These are phyloP conservation scores for Yamadazyma laniorum DNA, from an alignment of 805 yeast species.

Conservation along the genomic window DNA sequence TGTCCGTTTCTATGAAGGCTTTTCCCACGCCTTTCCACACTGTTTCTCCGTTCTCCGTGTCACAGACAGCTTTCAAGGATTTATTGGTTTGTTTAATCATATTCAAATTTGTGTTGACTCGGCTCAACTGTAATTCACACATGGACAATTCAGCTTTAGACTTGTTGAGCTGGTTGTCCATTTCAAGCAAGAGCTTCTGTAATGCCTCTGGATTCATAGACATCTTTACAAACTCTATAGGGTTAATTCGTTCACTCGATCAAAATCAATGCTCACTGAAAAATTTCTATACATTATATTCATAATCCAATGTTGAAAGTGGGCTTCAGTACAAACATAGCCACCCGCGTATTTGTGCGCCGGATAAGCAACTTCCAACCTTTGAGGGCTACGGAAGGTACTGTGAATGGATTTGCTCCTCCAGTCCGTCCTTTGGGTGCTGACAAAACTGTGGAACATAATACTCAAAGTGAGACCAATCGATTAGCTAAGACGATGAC, in stretches of 20 bases:
- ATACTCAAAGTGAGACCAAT: conserved; percentile 60
- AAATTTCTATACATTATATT: conserved; percentile 2
- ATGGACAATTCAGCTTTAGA: conserved; percentile 58
- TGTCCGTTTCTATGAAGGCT: conserved; percentile 54
- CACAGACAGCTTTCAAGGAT: conserved; percentile 47
- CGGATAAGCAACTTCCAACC: neutral
- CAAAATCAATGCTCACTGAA: conserved; percentile 6
- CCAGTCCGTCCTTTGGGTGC: conserved; percentile 18
- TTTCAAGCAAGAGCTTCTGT: conserved; percentile 58
- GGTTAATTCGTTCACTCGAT: neutral
- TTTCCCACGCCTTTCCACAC: conserved; percentile 90
- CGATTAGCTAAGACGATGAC: conserved; percentile 64
- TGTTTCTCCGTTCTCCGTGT: conserved; percentile 32
- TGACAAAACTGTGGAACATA: conserved; percentile 48
- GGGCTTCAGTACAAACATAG: conserved; percentile 5
- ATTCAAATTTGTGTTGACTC: conserved; percentile 48
- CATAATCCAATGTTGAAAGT: conserved; percentile 8
- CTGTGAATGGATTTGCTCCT: conserved; percentile 15
- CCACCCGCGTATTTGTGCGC: conserved; percentile 3
- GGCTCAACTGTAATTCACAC: conserved; percentile 51
- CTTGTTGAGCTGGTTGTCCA: conserved; percentile 62
- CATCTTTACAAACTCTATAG: conserved; percentile 22
- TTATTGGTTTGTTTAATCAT: conserved; percentile 55
- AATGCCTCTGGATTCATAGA: conserved; percentile 47
- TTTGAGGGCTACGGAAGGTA: conserved; percentile 18